Base-by-base conservation (phyloP, 106 monocot genomes). In the Acorus gramineus region DNA sequence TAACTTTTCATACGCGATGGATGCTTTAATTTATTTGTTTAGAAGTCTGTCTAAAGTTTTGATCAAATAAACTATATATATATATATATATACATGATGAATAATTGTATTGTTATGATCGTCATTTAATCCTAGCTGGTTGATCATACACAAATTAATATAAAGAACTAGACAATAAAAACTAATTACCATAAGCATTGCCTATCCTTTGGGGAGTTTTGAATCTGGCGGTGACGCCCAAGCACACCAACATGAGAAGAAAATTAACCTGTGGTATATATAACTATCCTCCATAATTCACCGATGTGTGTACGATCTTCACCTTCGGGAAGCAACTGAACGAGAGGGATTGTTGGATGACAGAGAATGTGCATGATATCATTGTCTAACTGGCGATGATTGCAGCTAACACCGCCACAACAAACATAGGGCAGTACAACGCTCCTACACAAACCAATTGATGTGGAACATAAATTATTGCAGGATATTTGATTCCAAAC, bases 341-440 rank as follows among this genome's bases (percentile, higher is more conserved):
- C 9, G 59, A 3, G 2, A 60, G 43, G 7, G 60, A 69, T 42
- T 69, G 69, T 47, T 50, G 42, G 2, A 69, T 52, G 52, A 69
- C 60, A 43, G 58, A 28, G 52, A 69, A 69, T 7, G 69, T 8
- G 12, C 60, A 59, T 3, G 69, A 69, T 46, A 69, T 59, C 69
- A 69, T 69, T 1, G 59, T 59, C n/a, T 69, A 59, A 60, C 69
- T 69, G 3, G 69, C 69, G n/a, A 69, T 52, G n/a, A 60, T 60
- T 2, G 69, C 5, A 5, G 69, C 59, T 1, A 52, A 28, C 2
- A 69, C 9, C 6, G 60, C 59, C 2, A 69, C 42, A 2, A 60
- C 60, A 44, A 69, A 69, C 52, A 52, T 69, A 10, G 69, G 69
- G 59, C 69, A 69, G 52, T 52, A 69, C 44, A 69, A 4, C 4